Evolutionary conservation across 2,329 filamentous ascomycete genomes (phyloP), one percentile per base, ranked within the genome.

Genomic region (Cercospora janseana): DNA sequence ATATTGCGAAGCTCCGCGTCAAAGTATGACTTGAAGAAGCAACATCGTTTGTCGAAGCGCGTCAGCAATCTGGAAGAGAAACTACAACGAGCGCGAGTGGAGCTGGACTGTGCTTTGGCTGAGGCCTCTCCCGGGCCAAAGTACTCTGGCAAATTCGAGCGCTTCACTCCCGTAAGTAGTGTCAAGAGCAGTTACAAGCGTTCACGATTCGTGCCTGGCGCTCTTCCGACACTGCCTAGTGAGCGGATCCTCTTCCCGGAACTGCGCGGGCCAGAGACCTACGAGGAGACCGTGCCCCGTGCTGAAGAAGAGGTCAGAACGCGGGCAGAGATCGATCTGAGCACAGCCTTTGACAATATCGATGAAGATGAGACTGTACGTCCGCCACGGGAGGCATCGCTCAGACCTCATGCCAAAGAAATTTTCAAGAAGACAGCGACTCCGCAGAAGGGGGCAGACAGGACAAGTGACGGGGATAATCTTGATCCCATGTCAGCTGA

Each of bases 21-120:
- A 2, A 78, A 76, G 59, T 78, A 76, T 57, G 80, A 83, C 45
- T 66, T 83, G 4, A 70, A 76, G 42, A 77, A 75, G 59, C 52
- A 83, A 58, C 71, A 75, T 51, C 81, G 79, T 54, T 67, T 84
- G 24, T 69, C 74, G 31, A 82, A 81, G 66, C 75, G 79, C 45
- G 80, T 84, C 23, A 82, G 79, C 56, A 75, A 83, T 56, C 72
- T 84, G 9, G 81, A 85, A 58, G 64, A 70, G 9, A 82, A 83
- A 61, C 72, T 84, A 23, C 70, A 78, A 12, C 71, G 73, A 27
- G 79, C 79, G 6, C 73, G 79, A 26, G 72, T 72, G 41, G 77
- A 84, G 63, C 71, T 84, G 18, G 69, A 72, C 24, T 68, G 75
- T 4, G 70, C 76, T 29, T 66, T 79, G 12, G 69, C 68, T 8